Base-by-base conservation (phyloP, 768 basidiomycete genomes). In the Fibroporia radiculosa region DNA sequence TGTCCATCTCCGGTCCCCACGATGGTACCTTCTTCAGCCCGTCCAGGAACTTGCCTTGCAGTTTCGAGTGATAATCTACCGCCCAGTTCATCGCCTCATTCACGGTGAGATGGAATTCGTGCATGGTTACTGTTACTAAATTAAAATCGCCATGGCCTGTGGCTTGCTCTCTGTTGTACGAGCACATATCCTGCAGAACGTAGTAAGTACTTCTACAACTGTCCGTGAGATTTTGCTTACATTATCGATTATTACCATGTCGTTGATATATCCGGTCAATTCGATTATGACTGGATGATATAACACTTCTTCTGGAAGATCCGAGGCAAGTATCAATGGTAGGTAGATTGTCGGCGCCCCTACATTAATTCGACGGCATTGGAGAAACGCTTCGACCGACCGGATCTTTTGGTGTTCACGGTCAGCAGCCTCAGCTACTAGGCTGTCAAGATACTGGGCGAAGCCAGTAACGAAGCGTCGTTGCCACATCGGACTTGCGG, bases 221-320 rank as follows among this genome's bases (percentile, higher is more conserved):
- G n/a, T n/a, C n/a, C n/a, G n/a, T n/a, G n/a, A n/a, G n/a, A n/a
- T n/a, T n/a, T n/a, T 22, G 63, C 74, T 56, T 49, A 82, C 81
- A 57, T 85, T 84, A 16, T 78, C 64, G 75, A 75, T 81, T 55
- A 74, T 77, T 38, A 84, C 71, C 32, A 51, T 33, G 25, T 47
- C 49, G 3, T 34, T 47, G 16, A 23, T 41, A 25, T 42, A 44
- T 10, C 26, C 27, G 1, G 31, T 73, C 8, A 77, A 67, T 34
- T 68, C 67, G 52, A 65, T 61, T 54, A 84, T 75, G 20, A 49
- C 61, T 12, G 74, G 65, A 55, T 84, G 68, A 35, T 75, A 66
- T 50, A 76, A 75, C 13, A 78, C 68, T 37, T 73, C 68, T 42
- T 83, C 75, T 5, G 77, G 74, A 25, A 83, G 63, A 55, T 6